Evolutionary conservation across 1,284 basidiomycete species (phyloP).

Genomic region (Sparassis latifolia): DNA sequence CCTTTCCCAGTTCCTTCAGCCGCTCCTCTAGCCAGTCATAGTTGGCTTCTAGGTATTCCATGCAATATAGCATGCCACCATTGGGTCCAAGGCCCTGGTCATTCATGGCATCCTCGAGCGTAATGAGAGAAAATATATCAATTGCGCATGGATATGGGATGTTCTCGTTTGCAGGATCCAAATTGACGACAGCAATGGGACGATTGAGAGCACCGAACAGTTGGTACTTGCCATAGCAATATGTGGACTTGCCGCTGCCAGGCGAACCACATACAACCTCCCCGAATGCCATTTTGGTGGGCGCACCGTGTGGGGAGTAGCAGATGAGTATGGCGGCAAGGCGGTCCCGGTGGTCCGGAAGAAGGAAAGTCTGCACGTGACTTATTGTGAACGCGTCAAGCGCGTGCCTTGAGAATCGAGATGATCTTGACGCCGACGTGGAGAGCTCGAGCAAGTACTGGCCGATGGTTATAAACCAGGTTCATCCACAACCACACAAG

Average conservation of each 20-base stretch:
- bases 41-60: slow-evolving; percentile 96
- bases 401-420: not conserved
- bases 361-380: not conserved
- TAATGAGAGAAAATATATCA: slow-evolving; percentile 83
- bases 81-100: slow-evolving; percentile 89
- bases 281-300: slow-evolving; percentile 65
- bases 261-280: slow-evolving; percentile 90
- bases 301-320: not conserved
- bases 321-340: not conserved
- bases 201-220: slow-evolving; percentile 84
- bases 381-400: too few species aligned
- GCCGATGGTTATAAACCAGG: too few species aligned
- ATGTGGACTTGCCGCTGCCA: slow-evolving; percentile 91
- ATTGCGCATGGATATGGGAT: slow-evolving; percentile 91
- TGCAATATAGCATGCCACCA: slow-evolving; percentile 94
- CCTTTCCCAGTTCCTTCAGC: slow-evolving; percentile 60
- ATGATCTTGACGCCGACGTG: too few species aligned
- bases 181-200: slow-evolving; percentile 87
- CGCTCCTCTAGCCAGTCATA: slow-evolving; percentile 88
- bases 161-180: slow-evolving; percentile 91
- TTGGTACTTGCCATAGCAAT: slow-evolving; percentile 90
- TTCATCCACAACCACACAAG: too few species aligned
- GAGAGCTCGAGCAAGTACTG: too few species aligned
- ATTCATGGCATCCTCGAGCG: slow-evolving; percentile 84
- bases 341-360: not conserved